These are phyloP conservation scores for Achlya hypogyna DNA, from an alignment of 352 stramenopile genomes.

Conservation along the genomic window DNA sequence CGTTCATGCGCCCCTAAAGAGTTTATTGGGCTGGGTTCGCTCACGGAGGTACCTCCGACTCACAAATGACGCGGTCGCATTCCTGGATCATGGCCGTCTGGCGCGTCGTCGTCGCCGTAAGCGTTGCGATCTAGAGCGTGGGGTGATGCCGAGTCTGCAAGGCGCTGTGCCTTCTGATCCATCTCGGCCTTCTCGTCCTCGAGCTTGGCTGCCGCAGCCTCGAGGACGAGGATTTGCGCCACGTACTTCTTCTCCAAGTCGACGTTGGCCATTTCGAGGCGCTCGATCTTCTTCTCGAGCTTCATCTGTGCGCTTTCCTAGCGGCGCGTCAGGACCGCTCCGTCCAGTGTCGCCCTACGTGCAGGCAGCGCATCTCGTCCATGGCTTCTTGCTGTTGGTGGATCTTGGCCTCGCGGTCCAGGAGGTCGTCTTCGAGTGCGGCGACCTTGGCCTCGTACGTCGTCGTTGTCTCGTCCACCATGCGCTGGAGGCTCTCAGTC, in stretches of 20 bases:
- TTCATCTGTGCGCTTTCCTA: not conserved
- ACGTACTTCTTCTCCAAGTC: conserved; percentile 8
- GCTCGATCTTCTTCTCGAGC: conserved; percentile 10
- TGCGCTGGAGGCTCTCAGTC: not conserved
- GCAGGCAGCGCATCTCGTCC: conserved; percentile 1
- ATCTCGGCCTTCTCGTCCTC: not conserved
- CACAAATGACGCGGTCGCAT: conserved; percentile 45
- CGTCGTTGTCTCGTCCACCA: conserved; percentile 14
- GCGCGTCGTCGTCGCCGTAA: conserved; percentile 48
- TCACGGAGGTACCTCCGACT: conserved; percentile 24
- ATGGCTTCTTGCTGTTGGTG: not conserved
- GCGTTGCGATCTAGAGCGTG: conserved; percentile 12
- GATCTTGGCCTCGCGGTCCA: conserved; percentile 1
- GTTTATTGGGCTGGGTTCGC: not conserved
- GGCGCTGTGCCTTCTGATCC: not conserved
- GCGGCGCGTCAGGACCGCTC: not conserved
- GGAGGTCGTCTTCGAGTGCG: conserved; percentile 4
- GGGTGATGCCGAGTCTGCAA: no score
- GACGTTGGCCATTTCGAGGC: not conserved
- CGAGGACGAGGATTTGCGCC: not conserved
- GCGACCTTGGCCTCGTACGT: conserved; percentile 17
- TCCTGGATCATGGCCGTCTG: conserved; percentile 71
- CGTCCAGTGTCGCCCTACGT: not conserved
- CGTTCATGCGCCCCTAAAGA: conserved; percentile 12
- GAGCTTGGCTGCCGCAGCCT: not conserved